A percentile compares a stretch with the other conserved stretches of the same genome.
Conservation (phyloP, 495 filamentous ascomycete genomes). For the Cryomyces antarcticus region DNA sequence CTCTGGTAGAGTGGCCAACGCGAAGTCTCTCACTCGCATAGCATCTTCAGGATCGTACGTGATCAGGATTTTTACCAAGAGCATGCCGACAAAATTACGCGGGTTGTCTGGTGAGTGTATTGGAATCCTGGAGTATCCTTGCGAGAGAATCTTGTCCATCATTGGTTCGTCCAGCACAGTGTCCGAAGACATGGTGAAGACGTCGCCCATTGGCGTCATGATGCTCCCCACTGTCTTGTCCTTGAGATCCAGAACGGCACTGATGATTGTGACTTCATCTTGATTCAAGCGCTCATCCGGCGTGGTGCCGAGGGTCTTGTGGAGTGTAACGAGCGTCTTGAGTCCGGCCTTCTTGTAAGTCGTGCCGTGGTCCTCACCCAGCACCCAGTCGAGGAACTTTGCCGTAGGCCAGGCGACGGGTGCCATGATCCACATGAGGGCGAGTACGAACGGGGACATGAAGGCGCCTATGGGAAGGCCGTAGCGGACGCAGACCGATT, state of each 20-base stretch:
- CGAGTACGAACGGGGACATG: conserved; percentile 74
- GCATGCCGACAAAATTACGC: conserved; percentile 86
- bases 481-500: conserved; percentile 91
- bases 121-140: conserved; percentile 88
- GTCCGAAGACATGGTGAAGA: conserved; percentile 86
- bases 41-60: conserved; percentile 93
- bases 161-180: conserved; percentile 76
- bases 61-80: conserved; percentile 93
- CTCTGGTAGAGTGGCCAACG: conserved; percentile 82
- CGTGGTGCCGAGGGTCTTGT: conserved; percentile 71
- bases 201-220: conserved; percentile 96
- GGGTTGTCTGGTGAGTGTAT: conserved; percentile 72
- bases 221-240: conserved; percentile 86
- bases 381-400: conserved; percentile 68
- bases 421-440: conserved; percentile 78
- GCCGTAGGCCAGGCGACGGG: conserved; percentile 79
- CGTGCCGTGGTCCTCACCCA: conserved; percentile 83
- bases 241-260: conserved; percentile 85
- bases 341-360: conserved; percentile 91
- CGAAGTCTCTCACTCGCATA: conserved; percentile 68
- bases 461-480: conserved; percentile 90
- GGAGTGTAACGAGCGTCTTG: conserved; percentile 77
- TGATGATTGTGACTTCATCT: conserved; percentile 97
- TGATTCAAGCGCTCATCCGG: conserved; percentile 76
- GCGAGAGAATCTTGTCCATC: conserved; percentile 79